These are phyloP conservation scores for Plasmodium falciparum DNA, from an alignment of 169 alveolate genomes.

Conservation along the genomic window DNA sequence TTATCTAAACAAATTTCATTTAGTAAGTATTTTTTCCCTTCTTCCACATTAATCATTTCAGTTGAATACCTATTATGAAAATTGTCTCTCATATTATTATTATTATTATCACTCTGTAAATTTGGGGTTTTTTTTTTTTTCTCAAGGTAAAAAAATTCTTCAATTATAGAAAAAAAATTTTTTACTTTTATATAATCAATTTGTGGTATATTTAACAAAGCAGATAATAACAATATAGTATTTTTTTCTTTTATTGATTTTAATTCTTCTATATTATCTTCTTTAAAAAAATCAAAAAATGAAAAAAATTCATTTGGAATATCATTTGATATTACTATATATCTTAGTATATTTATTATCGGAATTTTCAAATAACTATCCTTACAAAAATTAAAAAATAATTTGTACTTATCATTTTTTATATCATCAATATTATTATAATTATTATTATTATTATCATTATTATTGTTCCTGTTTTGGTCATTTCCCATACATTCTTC, in stretches of 20 bases:
- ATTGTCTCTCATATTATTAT: neutral
- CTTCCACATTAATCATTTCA: neutral
- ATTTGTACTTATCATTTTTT: conserved; percentile 19
- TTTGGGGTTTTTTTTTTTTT: conserved; percentile 15
- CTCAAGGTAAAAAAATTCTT: conserved; percentile 60
- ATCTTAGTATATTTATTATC: conserved; percentile 42
- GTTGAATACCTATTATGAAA: neutral
- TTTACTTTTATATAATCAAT: conserved; percentile 43
- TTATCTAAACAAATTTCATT: neutral
- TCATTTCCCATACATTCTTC: neutral
- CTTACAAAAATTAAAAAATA: conserved; percentile 14
- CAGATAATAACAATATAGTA: conserved; percentile 42
- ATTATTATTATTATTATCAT: neutral
- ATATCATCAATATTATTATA: conserved; percentile 1
- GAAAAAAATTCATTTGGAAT: conserved; percentile 19
- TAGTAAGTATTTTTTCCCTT: neutral
- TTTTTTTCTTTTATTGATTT: conserved; percentile 41
- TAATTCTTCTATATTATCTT: conserved; percentile 14
- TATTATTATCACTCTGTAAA: neutral
- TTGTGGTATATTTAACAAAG: conserved; percentile 57
- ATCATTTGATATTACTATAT: conserved; percentile 38
- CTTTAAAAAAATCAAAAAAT: conserved; percentile 45
- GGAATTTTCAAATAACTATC: conserved; percentile 71
- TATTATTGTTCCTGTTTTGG: neutral
- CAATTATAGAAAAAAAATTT: conserved; percentile 43